phyloP scores from a whole-genome alignment of 441 rosid genomes.

The Omphalea diandra region DNA sequence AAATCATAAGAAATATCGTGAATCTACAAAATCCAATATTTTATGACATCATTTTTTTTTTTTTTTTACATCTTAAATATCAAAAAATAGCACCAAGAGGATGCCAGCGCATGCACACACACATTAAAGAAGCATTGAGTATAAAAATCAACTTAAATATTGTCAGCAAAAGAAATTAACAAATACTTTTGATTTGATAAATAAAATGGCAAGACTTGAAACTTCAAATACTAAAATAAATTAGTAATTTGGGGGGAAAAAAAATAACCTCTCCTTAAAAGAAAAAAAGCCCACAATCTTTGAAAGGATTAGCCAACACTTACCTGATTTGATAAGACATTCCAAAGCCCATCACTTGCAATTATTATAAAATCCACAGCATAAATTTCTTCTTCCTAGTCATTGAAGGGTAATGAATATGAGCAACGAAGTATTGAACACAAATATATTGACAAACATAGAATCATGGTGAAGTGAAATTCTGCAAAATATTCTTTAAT shows the following conservation, averaged over 20 bases:
- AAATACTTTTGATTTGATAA: too few relatives aligned
- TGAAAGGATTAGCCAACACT: conserved; percentile 3
- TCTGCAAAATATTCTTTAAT: background rate
- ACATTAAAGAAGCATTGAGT: too few relatives aligned
- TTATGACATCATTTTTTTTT: too few relatives aligned
- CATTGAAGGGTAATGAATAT: conserved; percentile 17
- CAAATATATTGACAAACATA: background rate
- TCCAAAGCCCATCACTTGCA: conserved; percentile 91
- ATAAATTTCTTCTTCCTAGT: conserved; percentile 68
- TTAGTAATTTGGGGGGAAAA: background rate
- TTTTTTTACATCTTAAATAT: too few relatives aligned
- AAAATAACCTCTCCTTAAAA: background rate
- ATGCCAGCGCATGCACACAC: too few relatives aligned
- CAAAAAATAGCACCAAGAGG: too few relatives aligned
- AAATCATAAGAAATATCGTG: too few relatives aligned
- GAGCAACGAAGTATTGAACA: conserved; percentile 17
- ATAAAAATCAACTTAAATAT: too few relatives aligned
- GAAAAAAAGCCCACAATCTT: background rate
- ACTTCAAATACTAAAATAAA: too few relatives aligned
- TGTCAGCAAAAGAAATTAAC: too few relatives aligned
- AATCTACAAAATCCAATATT: too few relatives aligned
- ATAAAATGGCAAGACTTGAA: too few relatives aligned
- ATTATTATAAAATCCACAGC: conserved; percentile 66
- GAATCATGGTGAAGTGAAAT: background rate
- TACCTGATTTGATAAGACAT: conserved; percentile 77